phyloP scores from a whole-genome alignment of 73 alveolate genomes.

The Diophrys sp. region DNA sequence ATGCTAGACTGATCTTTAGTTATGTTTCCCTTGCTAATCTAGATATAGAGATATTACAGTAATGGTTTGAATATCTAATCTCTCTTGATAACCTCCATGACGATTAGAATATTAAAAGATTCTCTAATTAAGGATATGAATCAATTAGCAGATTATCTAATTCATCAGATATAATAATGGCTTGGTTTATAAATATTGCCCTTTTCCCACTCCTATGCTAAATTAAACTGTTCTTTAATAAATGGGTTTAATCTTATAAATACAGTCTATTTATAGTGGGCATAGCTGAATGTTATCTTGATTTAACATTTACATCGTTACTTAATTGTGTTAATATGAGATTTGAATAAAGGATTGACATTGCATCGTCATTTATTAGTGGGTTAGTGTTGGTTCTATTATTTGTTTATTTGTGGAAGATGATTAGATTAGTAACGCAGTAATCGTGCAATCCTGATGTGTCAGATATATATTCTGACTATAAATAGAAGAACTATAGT shows the following conservation, averaged over 20 bases:
- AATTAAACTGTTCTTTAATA: not conserved
- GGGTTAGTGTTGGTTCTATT: not conserved
- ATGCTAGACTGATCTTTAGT: not conserved
- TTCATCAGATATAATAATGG: not conserved
- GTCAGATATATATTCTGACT: too few relatives aligned
- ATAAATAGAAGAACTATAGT: too few relatives aligned
- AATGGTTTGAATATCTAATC: not conserved
- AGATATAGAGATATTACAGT: not conserved
- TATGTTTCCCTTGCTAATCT: not conserved
- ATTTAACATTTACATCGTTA: not conserved
- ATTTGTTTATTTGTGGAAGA: too few relatives aligned
- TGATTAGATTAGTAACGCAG: too few relatives aligned
- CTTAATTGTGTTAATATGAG: not conserved
- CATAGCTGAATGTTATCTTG: not conserved
- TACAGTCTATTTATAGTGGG: not conserved
- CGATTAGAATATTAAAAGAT: not conserved
- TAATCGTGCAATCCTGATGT: too few relatives aligned
- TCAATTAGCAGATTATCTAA: not conserved
- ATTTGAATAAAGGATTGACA: not conserved
- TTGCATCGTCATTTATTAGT: not conserved
- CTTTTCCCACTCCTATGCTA: not conserved
- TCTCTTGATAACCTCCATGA: not conserved
- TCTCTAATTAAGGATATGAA: not conserved
- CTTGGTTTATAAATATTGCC: not conserved
- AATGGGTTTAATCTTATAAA: not conserved